These are phyloP conservation scores for Geranomyces variabilis DNA, from an alignment of 192 early-diverging fungal species.

Conservation along the genomic window DNA sequence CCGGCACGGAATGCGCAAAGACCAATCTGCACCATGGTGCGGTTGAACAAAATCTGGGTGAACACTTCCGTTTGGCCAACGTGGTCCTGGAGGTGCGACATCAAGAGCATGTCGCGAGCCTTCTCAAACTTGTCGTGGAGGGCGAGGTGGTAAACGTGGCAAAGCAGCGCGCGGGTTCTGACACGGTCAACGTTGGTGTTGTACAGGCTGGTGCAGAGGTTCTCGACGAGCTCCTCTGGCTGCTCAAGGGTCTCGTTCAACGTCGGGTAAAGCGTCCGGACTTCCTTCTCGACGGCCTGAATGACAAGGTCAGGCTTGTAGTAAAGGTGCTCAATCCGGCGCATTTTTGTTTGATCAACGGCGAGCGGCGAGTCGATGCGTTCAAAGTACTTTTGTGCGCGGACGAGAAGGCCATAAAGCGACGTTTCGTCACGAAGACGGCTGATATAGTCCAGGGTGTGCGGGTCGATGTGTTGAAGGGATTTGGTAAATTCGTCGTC, in stretches of 20 bases:
- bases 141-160: slow-evolving; percentile 97
- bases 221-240: slow-evolving; percentile 70
- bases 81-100: slow-evolving; percentile 97
- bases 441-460: slow-evolving; percentile 94
- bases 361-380: slow-evolving; percentile 53
- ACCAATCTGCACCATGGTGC: slow-evolving; percentile 94
- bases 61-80: slow-evolving; percentile 84
- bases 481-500: slow-evolving; percentile 98
- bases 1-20: slow-evolving; percentile 95
- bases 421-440: slow-evolving; percentile 88
- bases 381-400: slow-evolving; percentile 87
- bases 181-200: slow-evolving; percentile 78
- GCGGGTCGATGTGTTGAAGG: slow-evolving; percentile 95
- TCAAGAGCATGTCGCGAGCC: slow-evolving; percentile 94
- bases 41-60: slow-evolving; percentile 96
- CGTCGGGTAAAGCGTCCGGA: slow-evolving; percentile 55
- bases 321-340: slow-evolving; percentile 94
- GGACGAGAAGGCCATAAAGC: slow-evolving; percentile 86
- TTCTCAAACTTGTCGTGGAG: slow-evolving; percentile 92
- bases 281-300: slow-evolving; percentile 65
- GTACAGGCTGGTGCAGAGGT: slow-evolving; percentile 89
- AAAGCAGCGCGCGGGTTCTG: slow-evolving; percentile 93
- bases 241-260: slow-evolving; percentile 35
- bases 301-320: slow-evolving; percentile 95
- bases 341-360: slow-evolving; percentile 76